These are phyloP conservation scores for Dioscorea zingiberensis DNA, from an alignment of 106 monocot genomes.

Conservation along the genomic window DNA sequence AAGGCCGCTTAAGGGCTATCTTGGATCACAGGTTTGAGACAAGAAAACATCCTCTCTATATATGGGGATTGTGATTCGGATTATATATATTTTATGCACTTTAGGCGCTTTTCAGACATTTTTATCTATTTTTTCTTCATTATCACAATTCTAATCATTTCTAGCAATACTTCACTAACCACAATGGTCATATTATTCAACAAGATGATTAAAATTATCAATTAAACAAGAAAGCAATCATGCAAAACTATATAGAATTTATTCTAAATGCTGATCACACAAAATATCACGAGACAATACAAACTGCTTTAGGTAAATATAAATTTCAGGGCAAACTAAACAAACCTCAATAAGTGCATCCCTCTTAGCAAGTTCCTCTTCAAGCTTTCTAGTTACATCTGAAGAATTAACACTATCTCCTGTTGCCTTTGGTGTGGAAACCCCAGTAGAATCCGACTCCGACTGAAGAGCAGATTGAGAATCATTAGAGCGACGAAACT, in stretches of 20 bases:
- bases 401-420: constrained; percentile 60
- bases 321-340: background rate
- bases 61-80: too few species aligned
- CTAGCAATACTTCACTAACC: too few species aligned
- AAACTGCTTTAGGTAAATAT: background rate
- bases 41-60: too few species aligned
- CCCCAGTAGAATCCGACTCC: constrained; percentile 49
- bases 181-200: too few species aligned
- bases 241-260: background rate
- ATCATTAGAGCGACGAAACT: constrained; percentile 43
- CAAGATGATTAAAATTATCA: background rate
- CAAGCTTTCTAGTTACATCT: constrained; percentile 66
- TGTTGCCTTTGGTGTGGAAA: constrained; percentile 36
- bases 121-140: too few species aligned
- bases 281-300: too few species aligned
- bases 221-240: background rate
- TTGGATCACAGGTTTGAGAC: too few species aligned
- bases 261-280: too few species aligned
- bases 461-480: constrained; percentile 48
- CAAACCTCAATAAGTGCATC: constrained; percentile 95
- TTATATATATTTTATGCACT: too few species aligned
- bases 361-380: constrained; percentile 90
- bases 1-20: too few species aligned
- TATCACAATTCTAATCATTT: too few species aligned
- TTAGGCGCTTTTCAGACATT: too few species aligned